Evolutionary conservation across 2,329 filamentous ascomycete species (phyloP).

Genomic region (Cladophialophora carrionii): DNA sequence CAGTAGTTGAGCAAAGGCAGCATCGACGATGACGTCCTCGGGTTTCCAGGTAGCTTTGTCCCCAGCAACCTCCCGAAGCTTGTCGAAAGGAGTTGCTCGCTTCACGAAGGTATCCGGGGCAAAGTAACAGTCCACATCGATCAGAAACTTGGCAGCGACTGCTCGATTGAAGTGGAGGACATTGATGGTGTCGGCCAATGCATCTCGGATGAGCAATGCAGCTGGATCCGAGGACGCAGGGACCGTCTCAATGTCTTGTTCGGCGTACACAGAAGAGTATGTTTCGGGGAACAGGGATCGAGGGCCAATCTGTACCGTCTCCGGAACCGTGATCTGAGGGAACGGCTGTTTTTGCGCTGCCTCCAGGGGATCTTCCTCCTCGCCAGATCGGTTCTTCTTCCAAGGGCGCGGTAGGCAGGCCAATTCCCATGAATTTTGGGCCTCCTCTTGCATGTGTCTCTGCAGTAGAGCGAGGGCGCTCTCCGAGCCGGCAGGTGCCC

Average conservation of each 20-base stretch:
- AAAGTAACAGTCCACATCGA: constrained; percentile 95
- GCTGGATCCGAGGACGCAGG: constrained; percentile 76
- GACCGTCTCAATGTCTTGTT: constrained; percentile 87
- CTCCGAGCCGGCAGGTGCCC: constrained; percentile 63
- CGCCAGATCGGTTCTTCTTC: constrained; percentile 47
- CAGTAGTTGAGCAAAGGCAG: constrained; percentile 93
- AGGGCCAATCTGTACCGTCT: constrained; percentile 72
- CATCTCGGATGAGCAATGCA: constrained; percentile 81
- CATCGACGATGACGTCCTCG: constrained; percentile 95
- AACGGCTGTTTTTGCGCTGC: constrained; percentile 72
- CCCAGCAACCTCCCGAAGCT: constrained; percentile 68
- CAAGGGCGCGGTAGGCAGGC: constrained; percentile 63
- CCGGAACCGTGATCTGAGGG: constrained; percentile 74
- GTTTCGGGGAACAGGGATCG: constrained; percentile 86
- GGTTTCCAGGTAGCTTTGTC: constrained; percentile 87
- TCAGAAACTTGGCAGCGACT: constrained; percentile 81
- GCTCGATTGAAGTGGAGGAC: constrained; percentile 91
- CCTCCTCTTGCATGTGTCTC: constrained; percentile 79
- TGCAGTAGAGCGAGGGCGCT: constrained; percentile 82
- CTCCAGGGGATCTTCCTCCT: constrained; percentile 61
- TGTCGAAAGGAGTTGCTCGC: constrained; percentile 88
- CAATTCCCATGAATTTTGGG: constrained; percentile 73
- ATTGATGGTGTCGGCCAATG: constrained; percentile 89
- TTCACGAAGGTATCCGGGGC: constrained; percentile 87
- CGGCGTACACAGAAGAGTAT: constrained; percentile 87